phyloP scores from a whole-genome alignment of 129 eudicot species.

The Glebionis coronaria region DNA sequence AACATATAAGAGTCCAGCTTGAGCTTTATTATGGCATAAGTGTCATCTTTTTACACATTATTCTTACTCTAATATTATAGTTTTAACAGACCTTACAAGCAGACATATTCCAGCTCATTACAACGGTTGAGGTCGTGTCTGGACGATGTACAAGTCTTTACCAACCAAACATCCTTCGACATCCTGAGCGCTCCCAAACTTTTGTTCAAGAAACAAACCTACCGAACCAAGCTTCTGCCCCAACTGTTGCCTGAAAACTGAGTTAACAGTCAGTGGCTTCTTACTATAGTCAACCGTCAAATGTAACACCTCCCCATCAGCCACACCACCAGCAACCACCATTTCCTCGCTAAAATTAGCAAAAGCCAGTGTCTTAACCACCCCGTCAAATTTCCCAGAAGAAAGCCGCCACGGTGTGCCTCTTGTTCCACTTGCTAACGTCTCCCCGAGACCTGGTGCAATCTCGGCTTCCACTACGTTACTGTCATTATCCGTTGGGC shows the following conservation, averaged over 20 bases:
- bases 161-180: constrained; percentile 95
- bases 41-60: constrained; percentile 7
- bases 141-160: constrained; percentile 67
- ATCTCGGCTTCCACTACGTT: constrained; percentile 74
- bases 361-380: constrained; percentile 69
- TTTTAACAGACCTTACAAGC: constrained; percentile 7
- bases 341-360: constrained; percentile 92
- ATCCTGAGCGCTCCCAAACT: constrained; percentile 82
- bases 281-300: constrained; percentile 80
- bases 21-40: constrained; percentile 9
- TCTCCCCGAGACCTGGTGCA: constrained; percentile 92
- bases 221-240: constrained; percentile 82
- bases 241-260: constrained; percentile 65
- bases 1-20: neutral
- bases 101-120: constrained; percentile 16
- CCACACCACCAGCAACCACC: constrained; percentile 65
- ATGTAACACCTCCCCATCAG: constrained; percentile 67
- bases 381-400: constrained; percentile 68
- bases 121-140: constrained; percentile 85
- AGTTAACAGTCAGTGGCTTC: constrained; percentile 76
- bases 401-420: constrained; percentile 95
- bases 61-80: constrained; percentile 10
- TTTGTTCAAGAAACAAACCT: constrained; percentile 74
- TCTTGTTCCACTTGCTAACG: constrained; percentile 78
- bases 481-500: constrained; percentile 69